Evolutionary conservation across 352 stramenopile species (phyloP).

Genomic region (Pythium biforme): DNA sequence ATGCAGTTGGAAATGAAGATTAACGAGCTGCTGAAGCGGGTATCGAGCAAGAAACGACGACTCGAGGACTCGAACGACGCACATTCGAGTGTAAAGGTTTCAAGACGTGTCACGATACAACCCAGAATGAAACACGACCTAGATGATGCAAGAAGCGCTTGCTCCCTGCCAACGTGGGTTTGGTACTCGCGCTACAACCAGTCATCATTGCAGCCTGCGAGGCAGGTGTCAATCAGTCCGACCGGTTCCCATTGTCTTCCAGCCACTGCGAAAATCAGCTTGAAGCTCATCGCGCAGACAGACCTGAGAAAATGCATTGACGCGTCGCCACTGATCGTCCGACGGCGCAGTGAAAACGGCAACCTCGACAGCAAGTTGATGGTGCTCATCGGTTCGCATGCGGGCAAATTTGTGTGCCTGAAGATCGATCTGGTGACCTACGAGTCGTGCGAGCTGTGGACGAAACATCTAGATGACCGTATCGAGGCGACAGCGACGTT

Average conservation of each 20-base stretch:
- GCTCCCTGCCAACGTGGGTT: not conserved
- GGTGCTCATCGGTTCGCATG: constrained; percentile 53
- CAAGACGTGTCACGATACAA: not conserved
- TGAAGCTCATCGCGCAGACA: constrained; percentile 26
- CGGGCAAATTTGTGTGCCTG: constrained; percentile 40
- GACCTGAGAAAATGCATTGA: constrained; percentile 65
- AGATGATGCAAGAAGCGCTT: not conserved
- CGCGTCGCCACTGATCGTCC: constrained; percentile 56
- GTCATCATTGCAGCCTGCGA: not conserved
- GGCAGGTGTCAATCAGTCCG: not conserved
- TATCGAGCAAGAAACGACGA: not conserved
- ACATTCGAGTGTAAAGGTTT: not conserved
- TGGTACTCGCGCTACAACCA: constrained; percentile 19
- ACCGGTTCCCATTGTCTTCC: not conserved
- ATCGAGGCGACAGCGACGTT: constrained; percentile 54
- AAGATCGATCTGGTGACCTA: constrained; percentile 26
- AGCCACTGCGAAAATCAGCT: constrained; percentile 6
- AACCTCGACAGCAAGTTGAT: constrained; percentile 5
- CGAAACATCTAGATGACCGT: constrained; percentile 44
- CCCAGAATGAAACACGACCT: too few species aligned
- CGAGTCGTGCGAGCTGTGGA: constrained; percentile 33
- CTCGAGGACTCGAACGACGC: not conserved
- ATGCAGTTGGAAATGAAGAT: constrained; percentile 5
- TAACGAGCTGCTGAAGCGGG: not conserved
- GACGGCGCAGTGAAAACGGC: not conserved